Evolutionary conservation across 306 rosid genomes (phyloP).

Genomic region (Acmispon strigosus): DNA sequence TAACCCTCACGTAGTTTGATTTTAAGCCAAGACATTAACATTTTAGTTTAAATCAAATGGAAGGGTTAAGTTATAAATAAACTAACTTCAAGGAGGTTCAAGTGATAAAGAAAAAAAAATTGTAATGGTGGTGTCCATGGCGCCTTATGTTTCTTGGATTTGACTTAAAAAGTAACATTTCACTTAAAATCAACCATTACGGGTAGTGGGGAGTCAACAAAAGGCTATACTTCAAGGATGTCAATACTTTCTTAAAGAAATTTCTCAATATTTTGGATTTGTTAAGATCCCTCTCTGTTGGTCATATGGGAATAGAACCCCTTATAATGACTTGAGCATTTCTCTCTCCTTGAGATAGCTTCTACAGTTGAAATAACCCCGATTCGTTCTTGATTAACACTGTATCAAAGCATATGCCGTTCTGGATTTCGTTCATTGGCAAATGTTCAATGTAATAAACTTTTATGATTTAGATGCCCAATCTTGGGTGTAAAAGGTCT

Average conservation of each 20-base stretch:
- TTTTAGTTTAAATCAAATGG: neutral
- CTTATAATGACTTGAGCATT: neutral
- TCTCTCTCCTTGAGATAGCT: neutral
- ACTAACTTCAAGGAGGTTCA: neutral
- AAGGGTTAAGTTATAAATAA: neutral
- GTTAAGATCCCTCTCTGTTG: neutral
- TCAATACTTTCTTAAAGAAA: neutral
- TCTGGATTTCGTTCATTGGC: neutral
- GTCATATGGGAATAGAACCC: neutral
- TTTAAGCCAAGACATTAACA: neutral
- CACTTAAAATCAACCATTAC: neutral
- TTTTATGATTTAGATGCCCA: neutral
- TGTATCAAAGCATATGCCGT: neutral
- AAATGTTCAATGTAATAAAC: neutral
- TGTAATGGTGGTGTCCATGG: too few species aligned
- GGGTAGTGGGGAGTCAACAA: neutral
- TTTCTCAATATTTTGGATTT: constrained; percentile 6
- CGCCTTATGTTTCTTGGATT: neutral
- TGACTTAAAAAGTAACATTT: neutral
- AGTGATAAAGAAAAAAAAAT: neutral
- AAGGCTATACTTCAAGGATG: neutral
- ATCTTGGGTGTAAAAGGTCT: neutral
- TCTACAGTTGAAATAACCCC: neutral
- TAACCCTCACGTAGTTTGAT: neutral
- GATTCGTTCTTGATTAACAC: neutral